Conservation (phyloP, 129 eudicot genomes). For the Escallonia herrerae region DNA sequence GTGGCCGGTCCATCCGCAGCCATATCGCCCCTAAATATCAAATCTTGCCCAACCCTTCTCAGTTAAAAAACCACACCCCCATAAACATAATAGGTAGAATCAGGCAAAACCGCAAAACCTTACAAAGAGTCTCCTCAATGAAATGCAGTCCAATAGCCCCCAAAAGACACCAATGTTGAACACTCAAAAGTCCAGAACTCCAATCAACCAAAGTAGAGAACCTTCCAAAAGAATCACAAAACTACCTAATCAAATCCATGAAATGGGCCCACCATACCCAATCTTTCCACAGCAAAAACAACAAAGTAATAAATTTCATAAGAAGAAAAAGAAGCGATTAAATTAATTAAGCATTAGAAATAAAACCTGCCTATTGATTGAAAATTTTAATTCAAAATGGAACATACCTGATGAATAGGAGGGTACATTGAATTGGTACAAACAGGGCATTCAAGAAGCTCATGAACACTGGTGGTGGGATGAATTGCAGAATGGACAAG, state of each 20-base stretch:
- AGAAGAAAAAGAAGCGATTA: not conserved
- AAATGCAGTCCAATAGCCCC: no score
- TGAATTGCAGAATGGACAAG: not conserved
- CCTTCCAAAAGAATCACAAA: not conserved
- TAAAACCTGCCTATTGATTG: not conserved
- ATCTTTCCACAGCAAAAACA: not conserved
- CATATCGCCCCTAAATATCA: not conserved
- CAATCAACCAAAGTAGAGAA: not conserved
- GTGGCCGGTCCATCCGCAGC: not conserved
- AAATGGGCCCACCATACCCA: not conserved
- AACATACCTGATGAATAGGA: conserved; percentile 77
- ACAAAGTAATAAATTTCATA: not conserved
- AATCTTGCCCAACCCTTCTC: not conserved
- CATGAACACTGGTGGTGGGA: conserved; percentile 72
- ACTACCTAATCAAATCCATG: not conserved
- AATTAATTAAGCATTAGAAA: not conserved
- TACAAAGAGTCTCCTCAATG: no score
- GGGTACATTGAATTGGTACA: conserved; percentile 90
- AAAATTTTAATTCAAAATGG: not conserved
- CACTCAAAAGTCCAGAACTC: no score
- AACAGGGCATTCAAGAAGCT: conserved; percentile 91
- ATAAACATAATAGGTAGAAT: not conserved
- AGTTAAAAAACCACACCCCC: not conserved
- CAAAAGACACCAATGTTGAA: no score
- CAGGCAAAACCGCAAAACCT: not conserved